A percentile compares a stretch with the other conserved stretches of the same genome.
phyloP scores from a whole-genome alignment of 495 filamentous ascomycete species.

The Sporormia fimetaria region DNA sequence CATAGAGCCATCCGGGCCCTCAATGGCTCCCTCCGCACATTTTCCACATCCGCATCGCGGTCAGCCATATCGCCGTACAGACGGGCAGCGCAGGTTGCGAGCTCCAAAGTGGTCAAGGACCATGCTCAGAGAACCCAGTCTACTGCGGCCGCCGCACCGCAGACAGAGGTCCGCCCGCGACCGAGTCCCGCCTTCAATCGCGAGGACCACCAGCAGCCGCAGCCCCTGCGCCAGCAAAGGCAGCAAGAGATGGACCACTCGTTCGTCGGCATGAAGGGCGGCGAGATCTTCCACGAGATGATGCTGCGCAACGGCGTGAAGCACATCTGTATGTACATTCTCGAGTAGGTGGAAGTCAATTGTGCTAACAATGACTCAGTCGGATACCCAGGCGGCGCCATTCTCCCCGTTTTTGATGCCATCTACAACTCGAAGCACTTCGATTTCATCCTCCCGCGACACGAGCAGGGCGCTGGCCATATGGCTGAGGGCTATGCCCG shows the following conservation, averaged over 20 bases:
- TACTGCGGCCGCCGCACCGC: slow-evolving; percentile 26
- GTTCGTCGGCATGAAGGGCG: slow-evolving; percentile 90
- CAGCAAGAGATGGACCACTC: slow-evolving; percentile 37
- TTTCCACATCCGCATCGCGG: slow-evolving; percentile 22
- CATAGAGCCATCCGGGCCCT: slow-evolving; percentile 12
- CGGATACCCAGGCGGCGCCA: slow-evolving; percentile 68
- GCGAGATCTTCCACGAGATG: slow-evolving; percentile 99
- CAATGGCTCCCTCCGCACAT: slow-evolving; percentile 10
- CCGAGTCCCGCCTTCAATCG: slow-evolving; percentile 36
- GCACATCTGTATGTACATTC: slow-evolving; percentile 47
- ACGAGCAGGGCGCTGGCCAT: slow-evolving; percentile 72
- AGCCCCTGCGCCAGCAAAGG: slow-evolving; percentile 30
- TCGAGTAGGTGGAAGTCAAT: slow-evolving; percentile 4
- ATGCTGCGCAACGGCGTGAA: slow-evolving; percentile 88
- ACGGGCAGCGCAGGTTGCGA: slow-evolving; percentile 18
- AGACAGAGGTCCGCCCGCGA: slow-evolving; percentile 24
- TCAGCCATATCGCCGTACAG: slow-evolving; percentile 32
- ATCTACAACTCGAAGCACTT: slow-evolving; percentile 74
- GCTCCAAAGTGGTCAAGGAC: slow-evolving; percentile 22
- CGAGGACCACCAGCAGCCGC: slow-evolving; percentile 30
- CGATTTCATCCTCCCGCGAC: slow-evolving; percentile 65
- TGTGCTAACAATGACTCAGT: slow-evolving; percentile 35
- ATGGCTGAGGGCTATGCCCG: slow-evolving; percentile 75
- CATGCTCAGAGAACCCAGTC: slow-evolving; percentile 25
- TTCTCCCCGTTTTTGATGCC: slow-evolving; percentile 74